A percentile compares a stretch with the other conserved stretches of the same genome.
phyloP scores from a whole-genome alignment of 1,139 yeast genomes.

The Debaryomyces fabryi region DNA sequence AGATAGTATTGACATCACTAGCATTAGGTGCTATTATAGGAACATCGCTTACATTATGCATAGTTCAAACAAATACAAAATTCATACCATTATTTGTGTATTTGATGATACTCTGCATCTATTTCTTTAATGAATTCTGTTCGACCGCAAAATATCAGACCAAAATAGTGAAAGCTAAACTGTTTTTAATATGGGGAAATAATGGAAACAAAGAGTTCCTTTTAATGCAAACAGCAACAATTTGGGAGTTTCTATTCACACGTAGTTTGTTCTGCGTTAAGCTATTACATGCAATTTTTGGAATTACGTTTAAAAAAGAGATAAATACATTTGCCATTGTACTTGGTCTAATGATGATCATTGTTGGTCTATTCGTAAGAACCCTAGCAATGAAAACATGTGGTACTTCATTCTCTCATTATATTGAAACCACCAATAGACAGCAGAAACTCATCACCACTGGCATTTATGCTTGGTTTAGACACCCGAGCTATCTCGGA shows the following conservation, averaged over 20 bases:
- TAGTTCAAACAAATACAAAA: neutral
- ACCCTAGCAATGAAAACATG: conserved; percentile 37
- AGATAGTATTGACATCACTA: conserved; percentile 24
- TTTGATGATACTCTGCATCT: conserved; percentile 24
- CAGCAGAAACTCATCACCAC: conserved; percentile 27
- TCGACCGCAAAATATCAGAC: conserved; percentile 31
- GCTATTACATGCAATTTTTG: neutral
- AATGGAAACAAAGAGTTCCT: conserved; percentile 38
- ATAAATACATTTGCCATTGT: neutral
- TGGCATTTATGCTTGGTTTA: conserved; percentile 32
- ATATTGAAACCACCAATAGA: conserved; percentile 16
- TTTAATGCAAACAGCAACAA: conserved; percentile 29
- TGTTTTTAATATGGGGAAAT: conserved; percentile 43
- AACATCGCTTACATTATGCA: conserved; percentile 5
- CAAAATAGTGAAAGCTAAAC: conserved; percentile 26
- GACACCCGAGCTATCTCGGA: conserved; percentile 51
- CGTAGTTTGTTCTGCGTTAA: neutral
- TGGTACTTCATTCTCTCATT: conserved; percentile 42
- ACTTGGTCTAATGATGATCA: conserved; percentile 20
- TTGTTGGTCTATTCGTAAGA: conserved; percentile 30
- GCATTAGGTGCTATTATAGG: conserved; percentile 27
- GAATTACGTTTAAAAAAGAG: neutral
- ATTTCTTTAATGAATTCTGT: conserved; percentile 36
- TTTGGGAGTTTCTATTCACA: conserved; percentile 25
- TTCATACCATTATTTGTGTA: conserved; percentile 19